These are phyloP conservation scores for Yamadazyma conglobata DNA, from an alignment of 1,139 yeast species.

Conservation along the genomic window DNA sequence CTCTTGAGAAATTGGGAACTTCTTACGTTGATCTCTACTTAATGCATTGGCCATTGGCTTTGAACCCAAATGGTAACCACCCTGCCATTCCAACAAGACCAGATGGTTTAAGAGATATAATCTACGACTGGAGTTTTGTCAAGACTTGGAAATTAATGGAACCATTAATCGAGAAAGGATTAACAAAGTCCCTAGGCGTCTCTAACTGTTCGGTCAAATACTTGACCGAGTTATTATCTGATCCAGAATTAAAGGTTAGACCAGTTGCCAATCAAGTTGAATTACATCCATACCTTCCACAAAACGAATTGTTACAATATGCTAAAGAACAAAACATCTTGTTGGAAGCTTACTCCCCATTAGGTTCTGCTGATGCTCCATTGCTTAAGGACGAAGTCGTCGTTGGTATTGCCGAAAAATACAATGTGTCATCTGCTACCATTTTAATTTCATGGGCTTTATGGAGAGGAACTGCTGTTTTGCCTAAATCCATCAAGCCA, in stretches of 20 bases:
- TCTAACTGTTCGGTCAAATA: conserved; percentile 61
- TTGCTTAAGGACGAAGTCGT: conserved; percentile 51
- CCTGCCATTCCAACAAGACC: conserved; percentile 32
- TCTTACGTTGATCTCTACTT: conserved; percentile 83
- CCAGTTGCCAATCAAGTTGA: conserved; percentile 79
- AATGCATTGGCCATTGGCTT: conserved; percentile 83
- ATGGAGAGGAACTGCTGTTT: conserved; percentile 63
- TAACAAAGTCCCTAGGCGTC: conserved; percentile 69
- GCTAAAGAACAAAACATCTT: conserved; percentile 53
- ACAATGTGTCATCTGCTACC: conserved; percentile 56
- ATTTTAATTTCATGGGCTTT: conserved; percentile 71
- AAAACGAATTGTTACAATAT: conserved; percentile 55
- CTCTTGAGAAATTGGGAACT: conserved; percentile 64
- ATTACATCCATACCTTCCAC: conserved; percentile 73
- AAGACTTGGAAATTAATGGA: conserved; percentile 70
- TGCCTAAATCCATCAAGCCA: conserved; percentile 70
- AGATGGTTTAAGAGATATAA: conserved; percentile 25
- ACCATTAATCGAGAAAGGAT: conserved; percentile 50
- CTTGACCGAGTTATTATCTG: conserved; percentile 48
- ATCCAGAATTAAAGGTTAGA: conserved; percentile 44
- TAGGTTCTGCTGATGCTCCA: conserved; percentile 70
- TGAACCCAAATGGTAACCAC: conserved; percentile 32
- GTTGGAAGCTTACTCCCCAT: conserved; percentile 76
- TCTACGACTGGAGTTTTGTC: conserved; percentile 46
- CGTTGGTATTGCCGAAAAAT: conserved; percentile 50